Percentiles rank a stretch among this genome's conserved stretches.
These are phyloP conservation scores for Solanum phureja DNA, from an alignment of 257 asterid genomes.

Conservation along the genomic window DNA sequence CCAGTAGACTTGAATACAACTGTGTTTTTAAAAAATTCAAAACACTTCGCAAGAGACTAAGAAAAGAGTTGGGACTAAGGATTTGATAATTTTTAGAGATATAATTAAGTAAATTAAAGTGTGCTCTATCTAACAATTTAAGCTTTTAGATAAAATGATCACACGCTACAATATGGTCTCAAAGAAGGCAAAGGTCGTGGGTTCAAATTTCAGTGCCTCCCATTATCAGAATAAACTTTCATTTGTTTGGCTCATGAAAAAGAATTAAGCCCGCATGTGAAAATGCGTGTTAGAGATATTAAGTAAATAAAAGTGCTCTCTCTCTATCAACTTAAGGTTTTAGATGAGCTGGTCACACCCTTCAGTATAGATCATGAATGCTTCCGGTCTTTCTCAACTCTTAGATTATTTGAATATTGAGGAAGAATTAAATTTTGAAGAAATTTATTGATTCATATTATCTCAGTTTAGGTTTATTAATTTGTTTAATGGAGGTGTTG, in stretches of 20 bases:
- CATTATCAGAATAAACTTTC: background rate
- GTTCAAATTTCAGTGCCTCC: background rate
- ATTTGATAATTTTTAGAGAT: too few relatives aligned
- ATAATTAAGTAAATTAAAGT: too few relatives aligned
- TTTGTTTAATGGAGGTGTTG: background rate
- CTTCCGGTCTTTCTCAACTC: background rate
- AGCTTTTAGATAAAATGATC: background rate
- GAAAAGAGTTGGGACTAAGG: too few relatives aligned
- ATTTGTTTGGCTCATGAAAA: background rate
- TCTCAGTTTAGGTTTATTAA: background rate
- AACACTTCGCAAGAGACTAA: too few relatives aligned
- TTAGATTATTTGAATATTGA: background rate
- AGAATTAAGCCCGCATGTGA: background rate
- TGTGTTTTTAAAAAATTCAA: too few relatives aligned
- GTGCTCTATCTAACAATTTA: background rate
- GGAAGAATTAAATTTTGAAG: background rate
- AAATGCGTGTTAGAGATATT: background rate
- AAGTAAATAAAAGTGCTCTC: background rate
- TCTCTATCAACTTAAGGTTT: background rate
- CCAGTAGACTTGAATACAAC: too few relatives aligned
- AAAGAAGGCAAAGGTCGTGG: background rate
- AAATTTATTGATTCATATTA: background rate
- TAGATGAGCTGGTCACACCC: background rate
- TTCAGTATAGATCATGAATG: background rate
- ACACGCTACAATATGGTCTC: background rate